Evolutionary conservation across 2,329 filamentous ascomycete species (phyloP).

Genomic region (Salinomyces thailandicus): DNA sequence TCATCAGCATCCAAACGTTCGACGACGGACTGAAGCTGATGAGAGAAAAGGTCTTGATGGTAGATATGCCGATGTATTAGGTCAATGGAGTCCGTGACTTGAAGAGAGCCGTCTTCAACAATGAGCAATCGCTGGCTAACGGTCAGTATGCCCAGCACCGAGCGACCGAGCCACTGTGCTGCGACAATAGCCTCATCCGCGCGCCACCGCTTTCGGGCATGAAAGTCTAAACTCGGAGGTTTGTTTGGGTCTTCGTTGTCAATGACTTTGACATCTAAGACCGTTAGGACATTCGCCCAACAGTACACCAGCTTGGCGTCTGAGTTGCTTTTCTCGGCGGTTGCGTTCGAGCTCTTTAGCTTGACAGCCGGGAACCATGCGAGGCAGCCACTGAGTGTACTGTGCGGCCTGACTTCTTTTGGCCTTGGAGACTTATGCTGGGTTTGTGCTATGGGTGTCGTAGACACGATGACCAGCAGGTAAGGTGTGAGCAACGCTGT

Average conservation of each 20-base stretch:
- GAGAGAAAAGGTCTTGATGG: conserved; percentile 80
- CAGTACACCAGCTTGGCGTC: conserved; percentile 89
- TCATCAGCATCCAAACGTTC: conserved; percentile 84
- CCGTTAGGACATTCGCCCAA: conserved; percentile 95
- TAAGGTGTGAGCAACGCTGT: conserved; percentile 96
- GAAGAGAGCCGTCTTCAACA: conserved; percentile 77
- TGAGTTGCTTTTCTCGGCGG: conserved; percentile 54
- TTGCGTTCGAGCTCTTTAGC: conserved; percentile 54
- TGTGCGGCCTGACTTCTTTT: conserved; percentile 82
- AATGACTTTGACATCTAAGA: conserved; percentile 75
- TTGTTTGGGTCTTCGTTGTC: conserved; percentile 54
- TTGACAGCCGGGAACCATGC: conserved; percentile 97
- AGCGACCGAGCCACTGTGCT: conserved; percentile 92
- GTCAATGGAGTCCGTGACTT: conserved; percentile 90
- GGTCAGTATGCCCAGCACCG: conserved; percentile 81
- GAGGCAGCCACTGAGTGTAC: conserved; percentile 83
- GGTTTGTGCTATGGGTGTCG: conserved; percentile 88
- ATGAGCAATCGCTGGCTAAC: conserved; percentile 90
- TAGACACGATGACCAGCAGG: conserved; percentile 90
- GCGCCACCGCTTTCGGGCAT: conserved; percentile 76
- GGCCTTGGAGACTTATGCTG: conserved; percentile 88
- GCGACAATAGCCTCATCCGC: conserved; percentile 92
- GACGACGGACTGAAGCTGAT: conserved; percentile 71
- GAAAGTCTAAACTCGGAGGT: conserved; percentile 68
- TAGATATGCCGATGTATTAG: conserved; percentile 86